Evolutionary conservation across 345 rosid genomes (phyloP).

Genomic region (Ailanthus altissimus): DNA sequence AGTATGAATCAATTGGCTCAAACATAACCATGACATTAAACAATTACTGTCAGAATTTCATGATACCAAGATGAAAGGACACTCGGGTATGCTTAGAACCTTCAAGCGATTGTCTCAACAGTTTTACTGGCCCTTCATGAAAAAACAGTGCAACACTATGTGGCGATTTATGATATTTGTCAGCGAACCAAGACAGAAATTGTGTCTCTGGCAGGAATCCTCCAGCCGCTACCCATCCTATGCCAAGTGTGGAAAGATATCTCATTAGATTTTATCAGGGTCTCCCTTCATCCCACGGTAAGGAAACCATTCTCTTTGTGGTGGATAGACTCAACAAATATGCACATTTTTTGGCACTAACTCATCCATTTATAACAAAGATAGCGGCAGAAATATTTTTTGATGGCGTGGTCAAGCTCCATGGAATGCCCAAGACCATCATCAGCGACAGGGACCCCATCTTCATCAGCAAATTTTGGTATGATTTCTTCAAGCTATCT

Average conservation of each 20-base stretch:
- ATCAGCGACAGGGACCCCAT: too few relatives aligned
- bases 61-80: background rate
- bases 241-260: slow-evolving; percentile 1
- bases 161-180: background rate
- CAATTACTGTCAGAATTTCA: too few relatives aligned
- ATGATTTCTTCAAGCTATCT: too few relatives aligned
- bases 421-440: too few relatives aligned
- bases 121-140: slow-evolving; percentile 15
- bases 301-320: background rate
- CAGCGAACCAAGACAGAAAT: background rate
- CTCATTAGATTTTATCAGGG: slow-evolving; percentile 5
- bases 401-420: too few relatives aligned
- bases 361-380: background rate
- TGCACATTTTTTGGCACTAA: background rate
- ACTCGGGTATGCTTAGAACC: background rate
- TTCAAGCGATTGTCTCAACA: slow-evolving; percentile 7
- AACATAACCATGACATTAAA: too few relatives aligned
- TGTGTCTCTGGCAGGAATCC: background rate
- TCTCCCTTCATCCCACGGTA: background rate
- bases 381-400: background rate
- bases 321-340: slow-evolving; percentile 13
- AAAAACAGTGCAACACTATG: too few relatives aligned
- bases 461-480: too few relatives aligned
- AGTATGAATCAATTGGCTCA: too few relatives aligned
- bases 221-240: background rate